A percentile compares a stretch with the other conserved stretches of the same genome.
Conservation (phyloP, 2,329 filamentous ascomycete genomes). For the Dissoconium aciculare region DNA sequence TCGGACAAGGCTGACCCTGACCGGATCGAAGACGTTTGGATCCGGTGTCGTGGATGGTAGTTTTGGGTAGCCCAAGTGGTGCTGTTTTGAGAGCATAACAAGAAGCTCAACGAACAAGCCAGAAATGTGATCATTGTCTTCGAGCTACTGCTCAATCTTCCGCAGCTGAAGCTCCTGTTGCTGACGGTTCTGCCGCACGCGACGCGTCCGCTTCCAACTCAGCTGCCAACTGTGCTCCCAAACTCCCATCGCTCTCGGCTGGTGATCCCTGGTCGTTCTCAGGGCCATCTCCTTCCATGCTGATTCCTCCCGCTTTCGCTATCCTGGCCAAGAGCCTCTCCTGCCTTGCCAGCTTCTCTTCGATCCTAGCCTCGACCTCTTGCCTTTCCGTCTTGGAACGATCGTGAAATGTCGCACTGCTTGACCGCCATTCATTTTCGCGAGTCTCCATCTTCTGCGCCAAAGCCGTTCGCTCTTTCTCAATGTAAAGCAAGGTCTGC, state of each 20-base stretch:
- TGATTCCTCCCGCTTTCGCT: conserved; percentile 15
- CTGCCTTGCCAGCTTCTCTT: conserved; percentile 22
- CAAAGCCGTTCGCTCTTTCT: conserved; percentile 25
- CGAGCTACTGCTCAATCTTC: too few species aligned
- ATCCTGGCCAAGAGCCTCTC: conserved; percentile 16
- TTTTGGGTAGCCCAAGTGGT: conserved; percentile 1
- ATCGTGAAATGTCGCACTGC: conserved; percentile 28
- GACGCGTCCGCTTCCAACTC: conserved; percentile 17
- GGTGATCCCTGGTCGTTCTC: too few species aligned
- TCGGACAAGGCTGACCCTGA: conserved; percentile 42
- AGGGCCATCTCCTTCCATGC: conserved; percentile 9
- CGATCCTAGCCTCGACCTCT: conserved; percentile 21
- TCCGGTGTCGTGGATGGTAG: conserved; percentile 55
- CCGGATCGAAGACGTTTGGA: conserved; percentile 58
- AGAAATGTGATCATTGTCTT: too few species aligned
- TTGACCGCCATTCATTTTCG: conserved; percentile 28
- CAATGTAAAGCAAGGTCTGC: conserved; percentile 25
- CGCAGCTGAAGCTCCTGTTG: too few species aligned
- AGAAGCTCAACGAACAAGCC: background rate
- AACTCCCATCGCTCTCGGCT: conserved; percentile 13
- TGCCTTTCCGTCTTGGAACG: conserved; percentile 23
- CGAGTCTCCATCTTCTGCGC: conserved; percentile 22
- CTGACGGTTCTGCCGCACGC: too few species aligned
- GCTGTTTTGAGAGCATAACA: background rate
- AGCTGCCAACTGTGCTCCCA: conserved; percentile 16